Conservation (phyloP, 305 asterid genomes). For the Petunia hybrid region DNA sequence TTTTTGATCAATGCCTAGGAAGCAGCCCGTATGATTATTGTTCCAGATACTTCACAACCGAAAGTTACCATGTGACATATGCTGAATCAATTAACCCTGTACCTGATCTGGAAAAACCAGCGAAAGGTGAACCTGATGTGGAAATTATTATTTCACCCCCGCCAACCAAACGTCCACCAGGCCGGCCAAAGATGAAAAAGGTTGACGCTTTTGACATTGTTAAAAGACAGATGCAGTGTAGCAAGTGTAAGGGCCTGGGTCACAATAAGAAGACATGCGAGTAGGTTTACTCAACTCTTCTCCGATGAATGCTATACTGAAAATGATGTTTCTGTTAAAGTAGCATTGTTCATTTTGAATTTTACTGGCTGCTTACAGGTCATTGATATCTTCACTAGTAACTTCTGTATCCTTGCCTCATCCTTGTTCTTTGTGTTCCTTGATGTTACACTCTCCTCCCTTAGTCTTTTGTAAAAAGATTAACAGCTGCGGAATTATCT, state of each 20-base stretch:
- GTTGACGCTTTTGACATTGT: slow-evolving; percentile 29
- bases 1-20: slow-evolving; percentile 29
- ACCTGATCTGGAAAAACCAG: slow-evolving; percentile 34
- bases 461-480: background rate
- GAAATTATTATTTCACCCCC: slow-evolving; percentile 35
- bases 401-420: background rate
- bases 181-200: slow-evolving; percentile 35
- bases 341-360: background rate
- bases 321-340: background rate
- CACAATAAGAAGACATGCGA: slow-evolving; percentile 40
- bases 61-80: slow-evolving; percentile 36
- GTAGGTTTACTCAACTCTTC: slow-evolving; percentile 24
- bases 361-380: too few relatives aligned
- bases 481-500: background rate
- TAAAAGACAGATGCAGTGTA: slow-evolving; percentile 39
- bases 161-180: slow-evolving; percentile 37
- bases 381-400: background rate
- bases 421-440: background rate
- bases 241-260: slow-evolving; percentile 39
- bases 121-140: background rate
- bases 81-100: slow-evolving; percentile 36
- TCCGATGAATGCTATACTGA: slow-evolving; percentile 16
- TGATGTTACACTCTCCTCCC: background rate
- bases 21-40: slow-evolving; percentile 40
- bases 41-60: slow-evolving; percentile 35